phyloP scores from a whole-genome alignment of 345 rosid genomes.

The Eucalyptus victrix region DNA sequence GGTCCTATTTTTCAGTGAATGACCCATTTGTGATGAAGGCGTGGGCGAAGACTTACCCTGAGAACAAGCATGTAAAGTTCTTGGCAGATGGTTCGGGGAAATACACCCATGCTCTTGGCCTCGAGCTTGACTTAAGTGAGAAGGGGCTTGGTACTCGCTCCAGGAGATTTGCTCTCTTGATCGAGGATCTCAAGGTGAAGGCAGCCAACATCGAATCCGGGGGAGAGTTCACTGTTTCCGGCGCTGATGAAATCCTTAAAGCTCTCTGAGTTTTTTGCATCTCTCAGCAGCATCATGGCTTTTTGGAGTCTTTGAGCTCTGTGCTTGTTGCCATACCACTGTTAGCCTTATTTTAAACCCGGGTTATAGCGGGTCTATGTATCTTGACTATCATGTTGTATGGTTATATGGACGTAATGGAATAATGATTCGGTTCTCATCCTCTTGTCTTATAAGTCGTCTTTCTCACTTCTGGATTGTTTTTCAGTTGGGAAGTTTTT shows the following conservation, averaged over 20 bases:
- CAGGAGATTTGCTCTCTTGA: constrained; percentile 73
- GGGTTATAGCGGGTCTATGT: background rate
- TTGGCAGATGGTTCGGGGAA: constrained; percentile 83
- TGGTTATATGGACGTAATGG: background rate
- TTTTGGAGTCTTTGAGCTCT: background rate
- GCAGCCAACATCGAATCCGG: constrained; percentile 87
- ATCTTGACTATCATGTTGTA: background rate
- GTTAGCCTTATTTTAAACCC: background rate
- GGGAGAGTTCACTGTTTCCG: constrained; percentile 80
- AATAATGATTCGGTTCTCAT: background rate
- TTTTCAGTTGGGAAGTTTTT: background rate
- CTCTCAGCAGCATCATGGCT: background rate
- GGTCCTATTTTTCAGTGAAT: constrained; percentile 41
- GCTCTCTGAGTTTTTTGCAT: constrained; percentile 27
- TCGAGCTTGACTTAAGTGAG: constrained; percentile 78
- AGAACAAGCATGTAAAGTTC: constrained; percentile 87
- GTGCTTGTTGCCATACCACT: background rate
- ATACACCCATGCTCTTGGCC: constrained; percentile 80
- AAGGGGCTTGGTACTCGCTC: constrained; percentile 91
- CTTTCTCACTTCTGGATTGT: background rate
- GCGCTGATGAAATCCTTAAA: constrained; percentile 80
- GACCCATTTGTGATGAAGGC: constrained; percentile 98
- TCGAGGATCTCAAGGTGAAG: constrained; percentile 86
- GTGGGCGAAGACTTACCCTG: constrained; percentile 90
- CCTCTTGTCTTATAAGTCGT: background rate